Evolutionary conservation across 306 rosid genomes (phyloP).

Genomic region (Malus sylvestris): DNA sequence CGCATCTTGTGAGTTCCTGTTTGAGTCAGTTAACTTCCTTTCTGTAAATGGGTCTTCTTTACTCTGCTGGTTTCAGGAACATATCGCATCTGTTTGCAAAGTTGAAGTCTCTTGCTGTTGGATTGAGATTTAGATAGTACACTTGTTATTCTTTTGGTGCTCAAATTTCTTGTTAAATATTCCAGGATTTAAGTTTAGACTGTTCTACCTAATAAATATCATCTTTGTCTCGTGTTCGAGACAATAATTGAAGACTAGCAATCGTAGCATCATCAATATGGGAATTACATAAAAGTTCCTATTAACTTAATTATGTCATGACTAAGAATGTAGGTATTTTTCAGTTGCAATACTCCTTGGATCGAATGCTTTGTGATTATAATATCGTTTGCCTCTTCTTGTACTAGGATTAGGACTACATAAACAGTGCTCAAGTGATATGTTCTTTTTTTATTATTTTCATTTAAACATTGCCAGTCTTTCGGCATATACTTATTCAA

Average conservation of each 20-base stretch:
- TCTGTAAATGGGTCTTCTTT: not conserved
- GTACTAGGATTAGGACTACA: not conserved
- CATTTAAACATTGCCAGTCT: not conserved
- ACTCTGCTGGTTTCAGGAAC: not conserved
- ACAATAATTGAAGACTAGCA: not conserved
- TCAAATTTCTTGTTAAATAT: not conserved
- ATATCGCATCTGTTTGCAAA: not conserved
- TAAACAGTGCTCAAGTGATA: not conserved
- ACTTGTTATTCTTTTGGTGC: not conserved
- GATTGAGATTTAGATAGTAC: not conserved
- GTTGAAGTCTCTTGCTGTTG: not conserved
- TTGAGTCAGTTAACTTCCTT: not conserved
- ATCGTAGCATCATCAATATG: not conserved
- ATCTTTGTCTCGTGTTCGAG: not conserved
- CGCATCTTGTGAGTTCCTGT: not conserved
- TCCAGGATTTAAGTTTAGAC: not conserved
- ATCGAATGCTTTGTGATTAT: not conserved
- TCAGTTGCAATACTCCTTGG: not conserved
- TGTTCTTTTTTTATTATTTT: not conserved
- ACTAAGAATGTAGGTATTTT: not conserved
- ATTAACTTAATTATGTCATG: not conserved
- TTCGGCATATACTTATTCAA: not conserved
- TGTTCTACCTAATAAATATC: not conserved
- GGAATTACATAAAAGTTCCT: not conserved
- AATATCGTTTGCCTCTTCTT: not conserved